Evolutionary conservation across 371 early-diverging fungal genomes (phyloP).

Genomic region (Mortierella sp.): DNA sequence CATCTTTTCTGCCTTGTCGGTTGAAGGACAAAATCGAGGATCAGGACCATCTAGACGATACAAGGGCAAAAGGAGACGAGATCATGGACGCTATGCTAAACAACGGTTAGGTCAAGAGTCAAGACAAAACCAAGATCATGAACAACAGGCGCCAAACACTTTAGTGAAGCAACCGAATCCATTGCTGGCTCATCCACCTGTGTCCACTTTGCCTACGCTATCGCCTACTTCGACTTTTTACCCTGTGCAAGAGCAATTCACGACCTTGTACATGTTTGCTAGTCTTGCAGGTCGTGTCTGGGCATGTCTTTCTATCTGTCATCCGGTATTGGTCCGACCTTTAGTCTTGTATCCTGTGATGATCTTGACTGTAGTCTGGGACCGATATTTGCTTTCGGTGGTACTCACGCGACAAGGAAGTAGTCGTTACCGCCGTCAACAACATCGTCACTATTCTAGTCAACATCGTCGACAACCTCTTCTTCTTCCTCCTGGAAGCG

Average conservation of each 20-base stretch:
- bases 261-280: slow-evolving; percentile 19
- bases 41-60: too few relatives aligned
- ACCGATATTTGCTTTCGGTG: slow-evolving; percentile 34
- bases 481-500: not conserved
- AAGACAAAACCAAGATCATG: too few relatives aligned
- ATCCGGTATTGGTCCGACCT: slow-evolving; percentile 46
- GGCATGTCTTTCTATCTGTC: slow-evolving; percentile 35
- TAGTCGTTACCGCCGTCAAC: not conserved
- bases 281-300: slow-evolving; percentile 28
- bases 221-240: not conserved
- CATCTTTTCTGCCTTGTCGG: too few relatives aligned
- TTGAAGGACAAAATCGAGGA: too few relatives aligned
- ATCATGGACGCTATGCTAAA: too few relatives aligned
- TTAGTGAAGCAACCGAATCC: too few relatives aligned
- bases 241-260: slow-evolving; percentile 21
- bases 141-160: too few relatives aligned
- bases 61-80: too few relatives aligned
- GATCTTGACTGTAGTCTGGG: slow-evolving; percentile 36
- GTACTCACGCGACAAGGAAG: not conserved
- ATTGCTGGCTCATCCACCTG: too few relatives aligned
- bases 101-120: too few relatives aligned
- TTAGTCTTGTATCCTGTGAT: slow-evolving; percentile 42
- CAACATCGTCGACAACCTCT: not conserved
- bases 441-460: not conserved
- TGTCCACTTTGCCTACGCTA: too few relatives aligned